These are phyloP conservation scores for Fusarium sterilihyphosum DNA, from an alignment of 2,329 filamentous ascomycete species.

Conservation along the genomic window DNA sequence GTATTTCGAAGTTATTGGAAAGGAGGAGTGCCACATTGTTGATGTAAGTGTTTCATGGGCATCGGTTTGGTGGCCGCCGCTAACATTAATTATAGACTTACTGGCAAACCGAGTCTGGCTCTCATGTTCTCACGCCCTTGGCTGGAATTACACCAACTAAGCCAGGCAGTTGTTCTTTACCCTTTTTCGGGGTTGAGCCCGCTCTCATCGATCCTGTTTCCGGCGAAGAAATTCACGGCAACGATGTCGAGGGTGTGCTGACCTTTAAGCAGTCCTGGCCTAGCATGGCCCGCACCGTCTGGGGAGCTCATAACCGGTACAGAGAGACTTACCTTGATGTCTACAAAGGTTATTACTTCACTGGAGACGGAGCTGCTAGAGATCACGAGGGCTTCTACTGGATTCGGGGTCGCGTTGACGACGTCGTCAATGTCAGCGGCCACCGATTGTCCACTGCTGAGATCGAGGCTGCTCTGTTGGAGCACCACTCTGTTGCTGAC, in stretches of 20 bases:
- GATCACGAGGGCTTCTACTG: slow-evolving; percentile 99
- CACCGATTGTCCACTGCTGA: slow-evolving; percentile 97
- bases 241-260: slow-evolving; percentile 96
- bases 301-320: slow-evolving; percentile 97
- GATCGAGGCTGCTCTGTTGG: slow-evolving; percentile 95
- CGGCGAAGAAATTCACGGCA: slow-evolving; percentile 91
- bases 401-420: slow-evolving; percentile 98
- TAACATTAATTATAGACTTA: slow-evolving; percentile 75
- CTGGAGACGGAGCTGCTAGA: slow-evolving; percentile 91
- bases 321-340: slow-evolving; percentile 99
- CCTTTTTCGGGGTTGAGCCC: slow-evolving; percentile 98
- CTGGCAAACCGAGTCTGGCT: slow-evolving; percentile 99
- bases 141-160: slow-evolving; percentile 96
- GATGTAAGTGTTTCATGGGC: slow-evolving; percentile 74
- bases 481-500: slow-evolving; percentile 90
- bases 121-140: slow-evolving; percentile 92
- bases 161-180: slow-evolving; percentile 92
- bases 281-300: slow-evolving; percentile 97
- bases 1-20: slow-evolving; percentile 96
- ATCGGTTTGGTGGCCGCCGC: not conserved
- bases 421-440: slow-evolving; percentile 97
- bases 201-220: slow-evolving; percentile 97
- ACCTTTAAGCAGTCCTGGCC: slow-evolving; percentile 99
- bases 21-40: slow-evolving; percentile 90
- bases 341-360: slow-evolving; percentile 98